phyloP scores from a whole-genome alignment of 768 basidiomycete species.

The Boletus insuetus region DNA sequence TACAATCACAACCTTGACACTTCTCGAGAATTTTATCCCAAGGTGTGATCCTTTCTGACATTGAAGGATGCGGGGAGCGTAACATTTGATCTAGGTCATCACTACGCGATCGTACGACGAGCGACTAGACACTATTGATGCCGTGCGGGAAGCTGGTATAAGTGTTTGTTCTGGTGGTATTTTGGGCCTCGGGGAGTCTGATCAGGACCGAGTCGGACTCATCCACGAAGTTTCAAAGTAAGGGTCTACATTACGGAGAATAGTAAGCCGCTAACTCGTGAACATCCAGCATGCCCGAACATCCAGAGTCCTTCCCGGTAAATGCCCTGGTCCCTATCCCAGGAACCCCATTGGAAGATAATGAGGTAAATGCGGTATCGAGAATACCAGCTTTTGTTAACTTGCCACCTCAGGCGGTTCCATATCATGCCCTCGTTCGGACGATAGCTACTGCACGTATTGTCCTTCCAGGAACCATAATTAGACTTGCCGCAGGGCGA shows the following conservation, averaged over 20 bases:
- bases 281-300: conserved; percentile 75
- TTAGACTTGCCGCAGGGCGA: conserved; percentile 91
- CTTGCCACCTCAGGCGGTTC: conserved; percentile 56
- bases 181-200: conserved; percentile 88
- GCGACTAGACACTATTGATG: conserved; percentile 81
- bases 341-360: conserved; percentile 89
- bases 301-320: conserved; percentile 98
- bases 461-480: conserved; percentile 88
- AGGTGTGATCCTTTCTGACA: conserved; percentile 44
- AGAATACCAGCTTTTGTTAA: conserved; percentile 6
- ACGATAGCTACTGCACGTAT: conserved; percentile 96
- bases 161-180: conserved; percentile 98
- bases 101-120: conserved; percentile 95
- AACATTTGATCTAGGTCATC: conserved; percentile 64
- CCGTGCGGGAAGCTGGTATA: conserved; percentile 92
- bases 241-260: conserved; percentile 24
- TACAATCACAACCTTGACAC: conserved; percentile 99
- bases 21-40: conserved; percentile 93
- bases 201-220: conserved; percentile 86
- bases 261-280: conserved; percentile 1
- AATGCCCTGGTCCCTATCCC: conserved; percentile 95
- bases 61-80: not conserved
- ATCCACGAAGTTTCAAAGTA: conserved; percentile 93
- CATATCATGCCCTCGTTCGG: conserved; percentile 80
- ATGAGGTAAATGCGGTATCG: conserved; percentile 56